phyloP scores from a whole-genome alignment of 805 yeast species.

The Starmera quercuum region DNA sequence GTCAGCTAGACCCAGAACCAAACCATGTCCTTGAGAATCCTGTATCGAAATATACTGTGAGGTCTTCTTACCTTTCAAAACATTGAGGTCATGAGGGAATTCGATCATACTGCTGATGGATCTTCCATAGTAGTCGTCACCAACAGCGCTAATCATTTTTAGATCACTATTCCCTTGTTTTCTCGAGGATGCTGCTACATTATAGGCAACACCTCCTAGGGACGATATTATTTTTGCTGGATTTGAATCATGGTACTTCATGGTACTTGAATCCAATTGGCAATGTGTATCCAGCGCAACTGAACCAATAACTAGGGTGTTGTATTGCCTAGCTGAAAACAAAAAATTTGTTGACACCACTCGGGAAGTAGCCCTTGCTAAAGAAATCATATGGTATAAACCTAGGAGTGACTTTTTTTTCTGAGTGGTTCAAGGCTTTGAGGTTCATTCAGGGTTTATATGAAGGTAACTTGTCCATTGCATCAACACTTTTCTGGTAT shows the following conservation, averaged over 20 bases:
- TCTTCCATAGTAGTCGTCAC: constrained; percentile 48
- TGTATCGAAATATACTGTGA: constrained; percentile 75
- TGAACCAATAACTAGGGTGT: constrained; percentile 63
- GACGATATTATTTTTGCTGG: constrained; percentile 54
- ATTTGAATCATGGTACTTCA: constrained; percentile 50
- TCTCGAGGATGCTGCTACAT: constrained; percentile 60
- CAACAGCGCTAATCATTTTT: constrained; percentile 52
- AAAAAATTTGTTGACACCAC: no score
- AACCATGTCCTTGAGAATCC: constrained; percentile 49
- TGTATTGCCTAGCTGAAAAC: no score
- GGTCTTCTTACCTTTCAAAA: constrained; percentile 25
- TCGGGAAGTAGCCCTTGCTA: no score
- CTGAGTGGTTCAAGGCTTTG: no score
- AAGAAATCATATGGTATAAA: no score
- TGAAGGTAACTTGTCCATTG: no score
- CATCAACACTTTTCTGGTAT: no score
- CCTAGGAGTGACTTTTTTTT: no score
- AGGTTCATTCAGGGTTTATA: no score
- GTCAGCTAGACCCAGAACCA: constrained; percentile 79
- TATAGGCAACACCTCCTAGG: constrained; percentile 82
- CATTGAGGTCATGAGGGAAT: constrained; percentile 18
- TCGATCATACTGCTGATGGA: constrained; percentile 27
- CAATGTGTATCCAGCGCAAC: constrained; percentile 71
- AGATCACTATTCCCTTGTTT: constrained; percentile 23
- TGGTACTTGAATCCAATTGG: constrained; percentile 29